Base-by-base conservation (phyloP, 768 basidiomycete genomes). In the Hortiboletus flavorubellus region DNA sequence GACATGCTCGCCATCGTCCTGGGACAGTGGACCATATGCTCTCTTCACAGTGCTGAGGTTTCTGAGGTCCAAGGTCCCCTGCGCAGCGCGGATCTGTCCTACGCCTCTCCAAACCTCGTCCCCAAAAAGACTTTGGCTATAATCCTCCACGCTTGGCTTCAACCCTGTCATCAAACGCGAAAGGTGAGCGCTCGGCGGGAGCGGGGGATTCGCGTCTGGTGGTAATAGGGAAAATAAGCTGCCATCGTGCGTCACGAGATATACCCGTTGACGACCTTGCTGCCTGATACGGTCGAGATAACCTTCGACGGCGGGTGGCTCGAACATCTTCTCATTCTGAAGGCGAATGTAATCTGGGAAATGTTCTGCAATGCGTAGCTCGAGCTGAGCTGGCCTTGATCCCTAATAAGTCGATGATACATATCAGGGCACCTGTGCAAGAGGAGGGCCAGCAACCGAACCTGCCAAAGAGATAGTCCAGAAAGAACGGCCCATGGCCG, bases 261-360 rank as follows among this genome's bases (percentile, higher is more conserved):
- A 95, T 14, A 87, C 63, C 4, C 76, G 76, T 53, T 87, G 81
- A 50, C 78, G 83, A 30, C 69, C 66, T 60, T 81, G 83, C 3
- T 83, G 78, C 58, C 76, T 79, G 62, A 91, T 78, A 45, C 86
- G 85, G 56, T 89, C 81, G 41, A 95, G 74, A 71, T 90, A 97
- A 3, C 95, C 95, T 71, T 98, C 95, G 45, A 96, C 75, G 0
- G 83, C 80, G 0, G 86, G 84, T 2, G 95, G 95, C 62, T 95
- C 91, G 34, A 80, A 71, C 16, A 94, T 65, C 37, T 68, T 72
- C 15, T 70, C 79, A 47, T 45, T 74, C 18, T 55, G 51, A 37
- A 78, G 63, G 59, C 75, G 75, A 46, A 81, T 60, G 52, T 67
- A 66, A 15, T 68, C 80, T 5, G 85, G 80, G 23, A 74, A 77